These are phyloP conservation scores for Coniochaeta hoffmannii DNA, from an alignment of 2,329 filamentous ascomycete species.

Conservation along the genomic window DNA sequence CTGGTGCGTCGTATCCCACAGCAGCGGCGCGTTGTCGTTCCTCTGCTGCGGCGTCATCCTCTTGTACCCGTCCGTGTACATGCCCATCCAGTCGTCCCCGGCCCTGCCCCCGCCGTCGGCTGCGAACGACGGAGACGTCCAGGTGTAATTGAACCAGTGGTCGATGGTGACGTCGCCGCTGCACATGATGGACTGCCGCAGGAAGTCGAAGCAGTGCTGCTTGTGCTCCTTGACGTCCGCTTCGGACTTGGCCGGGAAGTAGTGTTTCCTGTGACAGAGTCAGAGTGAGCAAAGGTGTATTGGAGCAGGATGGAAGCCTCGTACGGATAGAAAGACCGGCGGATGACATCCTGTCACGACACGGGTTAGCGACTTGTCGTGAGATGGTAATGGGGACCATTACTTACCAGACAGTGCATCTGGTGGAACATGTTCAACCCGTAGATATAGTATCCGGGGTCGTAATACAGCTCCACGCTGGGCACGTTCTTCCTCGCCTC, in stretches of 20 bases:
- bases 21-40: neutral
- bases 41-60: neutral
- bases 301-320: neutral
- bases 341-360: neutral
- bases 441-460: constrained; percentile 1
- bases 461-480: constrained; percentile 1
- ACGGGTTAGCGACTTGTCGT: neutral
- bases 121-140: neutral
- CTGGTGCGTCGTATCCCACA: constrained; percentile 5
- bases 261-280: neutral
- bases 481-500: constrained; percentile 1
- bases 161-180: constrained; percentile 4
- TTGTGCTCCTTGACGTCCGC: neutral
- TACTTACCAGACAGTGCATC: constrained; percentile 3
- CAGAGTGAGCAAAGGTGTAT: neutral
- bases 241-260: constrained; percentile 1
- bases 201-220: constrained; percentile 5
- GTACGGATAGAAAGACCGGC: neutral
- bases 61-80: neutral
- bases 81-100: neutral
- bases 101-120: neutral
- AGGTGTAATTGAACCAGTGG: constrained; percentile 7
- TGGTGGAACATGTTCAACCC: constrained; percentile 5
- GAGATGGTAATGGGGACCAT: neutral
- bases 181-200: constrained; percentile 6